Conservation (phyloP, 23 red algal genomes). For the Porphyridium purpureum region DNA sequence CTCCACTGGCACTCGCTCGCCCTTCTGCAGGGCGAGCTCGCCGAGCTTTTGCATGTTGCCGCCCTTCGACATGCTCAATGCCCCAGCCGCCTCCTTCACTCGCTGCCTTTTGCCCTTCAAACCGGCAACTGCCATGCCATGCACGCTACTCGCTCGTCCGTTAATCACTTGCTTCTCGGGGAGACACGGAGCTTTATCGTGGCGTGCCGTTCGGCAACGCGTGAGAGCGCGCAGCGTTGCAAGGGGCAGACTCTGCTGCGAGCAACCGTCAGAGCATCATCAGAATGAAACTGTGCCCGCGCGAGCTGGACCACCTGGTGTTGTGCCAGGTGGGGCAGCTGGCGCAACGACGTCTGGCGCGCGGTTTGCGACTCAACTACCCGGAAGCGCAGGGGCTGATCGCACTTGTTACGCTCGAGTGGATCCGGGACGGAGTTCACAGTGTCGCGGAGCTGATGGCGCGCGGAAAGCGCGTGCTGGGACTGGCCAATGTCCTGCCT, state of each 20-base stretch:
- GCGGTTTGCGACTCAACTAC: not conserved
- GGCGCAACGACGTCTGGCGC: not conserved
- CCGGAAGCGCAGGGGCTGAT: not conserved
- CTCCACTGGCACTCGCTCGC: conserved; percentile 74
- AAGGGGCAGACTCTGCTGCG: too few relatives aligned
- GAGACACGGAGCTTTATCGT: too few relatives aligned
- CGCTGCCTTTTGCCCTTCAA: too few relatives aligned
- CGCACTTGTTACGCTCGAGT: not conserved
- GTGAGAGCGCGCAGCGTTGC: too few relatives aligned
- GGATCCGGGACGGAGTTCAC: not conserved
- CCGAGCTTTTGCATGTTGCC: conserved; percentile 23
- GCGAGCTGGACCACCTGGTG: conserved; percentile 1
- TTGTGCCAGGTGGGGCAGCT: not conserved
- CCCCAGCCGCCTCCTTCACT: too few relatives aligned
- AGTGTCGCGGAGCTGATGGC: not conserved
- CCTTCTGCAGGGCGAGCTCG: conserved; percentile 50
- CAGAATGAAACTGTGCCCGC: conserved; percentile 1
- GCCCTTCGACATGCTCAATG: too few relatives aligned
- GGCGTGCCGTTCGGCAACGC: too few relatives aligned
- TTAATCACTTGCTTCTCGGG: too few relatives aligned
- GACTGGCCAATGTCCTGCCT: not conserved
- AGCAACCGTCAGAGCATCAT: too few relatives aligned
- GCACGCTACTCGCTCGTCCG: too few relatives aligned
- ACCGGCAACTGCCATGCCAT: too few relatives aligned
- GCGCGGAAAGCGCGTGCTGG: not conserved